Conservation (phyloP, 164 flowering plant species). For the Vitis labrusca region DNA sequence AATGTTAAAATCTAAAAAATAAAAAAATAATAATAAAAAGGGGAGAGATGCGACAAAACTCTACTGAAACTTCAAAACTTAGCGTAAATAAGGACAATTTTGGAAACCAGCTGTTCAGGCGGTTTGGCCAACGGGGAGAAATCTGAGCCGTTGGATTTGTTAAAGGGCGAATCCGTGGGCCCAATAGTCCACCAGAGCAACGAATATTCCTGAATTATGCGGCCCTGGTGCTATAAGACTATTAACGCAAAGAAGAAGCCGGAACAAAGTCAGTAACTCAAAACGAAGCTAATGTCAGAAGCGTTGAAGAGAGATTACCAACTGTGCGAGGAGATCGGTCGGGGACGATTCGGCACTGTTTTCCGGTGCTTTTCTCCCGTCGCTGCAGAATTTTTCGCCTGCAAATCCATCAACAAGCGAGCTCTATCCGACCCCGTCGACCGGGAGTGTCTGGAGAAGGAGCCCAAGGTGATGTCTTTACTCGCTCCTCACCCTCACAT, state of each 20-base stretch:
- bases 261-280: background rate
- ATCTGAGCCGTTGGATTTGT: no score
- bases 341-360: constrained; percentile 69
- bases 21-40: no score
- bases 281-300: constrained; percentile 19
- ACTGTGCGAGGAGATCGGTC: constrained; percentile 62
- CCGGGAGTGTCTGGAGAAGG: constrained; percentile 55
- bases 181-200: no score
- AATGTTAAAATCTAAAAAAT: no score
- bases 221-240: no score
- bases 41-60: no score
- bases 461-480: constrained; percentile 56
- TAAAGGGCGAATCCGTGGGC: no score
- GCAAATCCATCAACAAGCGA: constrained; percentile 51
- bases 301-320: constrained; percentile 40
- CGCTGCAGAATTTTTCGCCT: constrained; percentile 44
- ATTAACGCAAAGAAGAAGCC: background rate
- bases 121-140: no score
- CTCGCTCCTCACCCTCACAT: constrained; percentile 46
- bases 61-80: no score
- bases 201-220: no score
- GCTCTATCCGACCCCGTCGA: constrained; percentile 53
- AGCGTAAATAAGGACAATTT: no score
- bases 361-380: constrained; percentile 46
- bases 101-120: no score